Evolutionary conservation across 2,329 filamentous ascomycete species (phyloP).

Genomic region (Phialocephala sp.): DNA sequence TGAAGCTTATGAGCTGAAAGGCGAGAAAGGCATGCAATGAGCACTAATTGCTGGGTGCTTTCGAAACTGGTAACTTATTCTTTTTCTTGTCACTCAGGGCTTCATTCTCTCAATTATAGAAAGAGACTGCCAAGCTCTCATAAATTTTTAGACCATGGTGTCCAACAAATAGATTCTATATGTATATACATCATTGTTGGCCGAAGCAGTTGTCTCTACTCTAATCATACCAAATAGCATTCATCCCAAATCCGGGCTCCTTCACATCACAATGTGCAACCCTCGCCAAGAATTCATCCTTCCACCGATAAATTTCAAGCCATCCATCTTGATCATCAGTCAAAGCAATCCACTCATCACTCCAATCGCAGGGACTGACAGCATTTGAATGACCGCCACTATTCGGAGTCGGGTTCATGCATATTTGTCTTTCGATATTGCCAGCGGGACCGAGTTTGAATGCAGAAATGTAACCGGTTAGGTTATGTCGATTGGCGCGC

Average conservation of each 20-base stretch:
- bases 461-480: constrained; percentile 83
- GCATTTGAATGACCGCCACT: constrained; percentile 90
- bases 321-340: constrained; percentile 89
- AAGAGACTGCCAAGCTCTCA: too few species aligned
- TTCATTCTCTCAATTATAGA: too few species aligned
- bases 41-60: too few species aligned
- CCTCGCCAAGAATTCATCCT: constrained; percentile 77
- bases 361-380: constrained; percentile 82
- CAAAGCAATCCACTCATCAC: constrained; percentile 87
- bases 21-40: not conserved
- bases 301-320: constrained; percentile 87
- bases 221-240: constrained; percentile 92
- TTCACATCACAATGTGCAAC: constrained; percentile 79
- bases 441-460: constrained; percentile 74
- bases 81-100: too few species aligned
- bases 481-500: constrained; percentile 75
- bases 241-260: constrained; percentile 94
- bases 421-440: constrained; percentile 77
- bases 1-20: too few species aligned
- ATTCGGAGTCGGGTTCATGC: constrained; percentile 82
- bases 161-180: too few species aligned
- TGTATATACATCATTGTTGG: too few species aligned
- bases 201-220: not conserved
- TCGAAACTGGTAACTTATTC: too few species aligned
- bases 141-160: too few species aligned